A percentile compares a stretch with the other conserved stretches of the same genome.
These are phyloP conservation scores for Xerocomus brunneocitrinus DNA, from an alignment of 768 basidiomycete genomes.

Conservation along the genomic window DNA sequence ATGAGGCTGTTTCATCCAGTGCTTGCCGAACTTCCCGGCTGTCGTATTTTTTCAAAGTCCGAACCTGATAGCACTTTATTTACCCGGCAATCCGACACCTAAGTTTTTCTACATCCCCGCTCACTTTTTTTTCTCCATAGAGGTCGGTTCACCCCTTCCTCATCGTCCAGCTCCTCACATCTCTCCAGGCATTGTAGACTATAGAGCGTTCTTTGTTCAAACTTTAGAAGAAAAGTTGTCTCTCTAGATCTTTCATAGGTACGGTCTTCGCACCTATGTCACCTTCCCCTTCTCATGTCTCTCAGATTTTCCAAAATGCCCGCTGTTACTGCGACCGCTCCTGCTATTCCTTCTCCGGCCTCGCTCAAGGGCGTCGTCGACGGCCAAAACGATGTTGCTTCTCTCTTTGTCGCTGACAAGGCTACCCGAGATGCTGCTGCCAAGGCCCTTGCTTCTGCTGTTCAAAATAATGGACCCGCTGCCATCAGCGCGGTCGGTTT, in stretches of 20 bases:
- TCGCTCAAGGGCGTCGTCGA: conserved; percentile 69
- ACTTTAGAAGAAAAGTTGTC: conserved; percentile 34
- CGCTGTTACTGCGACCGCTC: conserved; percentile 64
- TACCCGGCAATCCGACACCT: not conserved
- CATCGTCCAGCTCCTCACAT: not conserved
- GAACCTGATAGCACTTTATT: conserved; percentile 16
- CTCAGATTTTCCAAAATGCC: conserved; percentile 71
- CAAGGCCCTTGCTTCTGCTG: conserved; percentile 61
- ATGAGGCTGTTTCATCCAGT: not conserved
- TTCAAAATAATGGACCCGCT: conserved; percentile 80
- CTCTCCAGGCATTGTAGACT: conserved; percentile 35
- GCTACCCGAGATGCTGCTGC: conserved; percentile 70
- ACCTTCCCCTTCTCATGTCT: not conserved
- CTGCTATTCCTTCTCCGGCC: conserved; percentile 56
- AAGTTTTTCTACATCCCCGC: conserved; percentile 29
- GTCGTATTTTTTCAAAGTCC: conserved; percentile 30
- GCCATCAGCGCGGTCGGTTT: conserved; percentile 69
- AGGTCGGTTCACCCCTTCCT: conserved; percentile 19
- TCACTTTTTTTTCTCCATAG: conserved; percentile 32
- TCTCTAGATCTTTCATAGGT: conserved; percentile 41
- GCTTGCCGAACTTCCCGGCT: not conserved
- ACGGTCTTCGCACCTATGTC: conserved; percentile 9
- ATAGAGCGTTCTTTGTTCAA: conserved; percentile 50
- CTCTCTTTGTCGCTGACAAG: conserved; percentile 85
- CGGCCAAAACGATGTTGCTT: conserved; percentile 63